phyloP scores from a whole-genome alignment of 306 rosid species.

The Glycyrrhiza uralensis region DNA sequence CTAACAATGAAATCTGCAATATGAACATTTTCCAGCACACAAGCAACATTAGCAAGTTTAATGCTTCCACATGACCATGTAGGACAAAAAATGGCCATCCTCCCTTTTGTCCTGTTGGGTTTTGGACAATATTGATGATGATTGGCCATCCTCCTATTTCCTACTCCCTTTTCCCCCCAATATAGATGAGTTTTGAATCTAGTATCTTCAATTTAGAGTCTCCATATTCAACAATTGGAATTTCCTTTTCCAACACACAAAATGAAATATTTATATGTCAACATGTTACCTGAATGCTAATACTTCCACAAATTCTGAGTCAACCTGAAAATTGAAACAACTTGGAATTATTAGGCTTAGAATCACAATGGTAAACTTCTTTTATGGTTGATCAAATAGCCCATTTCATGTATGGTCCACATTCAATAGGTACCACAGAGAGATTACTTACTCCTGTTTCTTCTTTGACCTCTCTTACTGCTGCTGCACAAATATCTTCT shows the following conservation, averaged over 20 bases:
- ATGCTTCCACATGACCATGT: neutral
- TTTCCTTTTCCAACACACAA: neutral
- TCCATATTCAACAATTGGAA: neutral
- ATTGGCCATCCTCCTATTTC: neutral
- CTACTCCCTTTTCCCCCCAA: neutral
- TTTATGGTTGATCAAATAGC: neutral
- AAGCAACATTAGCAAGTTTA: neutral
- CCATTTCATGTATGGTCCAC: neutral
- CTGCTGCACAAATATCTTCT: slow-evolving; percentile 79
- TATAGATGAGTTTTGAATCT: neutral
- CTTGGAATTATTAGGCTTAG: slow-evolving; percentile 10
- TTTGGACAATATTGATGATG: neutral
- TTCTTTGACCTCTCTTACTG: slow-evolving; percentile 83
- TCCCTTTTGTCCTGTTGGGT: neutral
- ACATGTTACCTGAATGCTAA: slow-evolving; percentile 69
- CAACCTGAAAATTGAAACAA: slow-evolving; percentile 61
- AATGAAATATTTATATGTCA: slow-evolving; percentile 11
- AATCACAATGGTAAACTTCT: neutral
- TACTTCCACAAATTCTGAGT: slow-evolving; percentile 74
- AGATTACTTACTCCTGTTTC: slow-evolving; percentile 80
- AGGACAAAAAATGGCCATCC: no score
- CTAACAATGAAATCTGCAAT: neutral
- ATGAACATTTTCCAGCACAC: neutral
- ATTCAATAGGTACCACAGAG: neutral
- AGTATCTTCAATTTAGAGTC: neutral